Conservation (phyloP, 257 asterid species). For the Fraxinus quadrangulata region DNA sequence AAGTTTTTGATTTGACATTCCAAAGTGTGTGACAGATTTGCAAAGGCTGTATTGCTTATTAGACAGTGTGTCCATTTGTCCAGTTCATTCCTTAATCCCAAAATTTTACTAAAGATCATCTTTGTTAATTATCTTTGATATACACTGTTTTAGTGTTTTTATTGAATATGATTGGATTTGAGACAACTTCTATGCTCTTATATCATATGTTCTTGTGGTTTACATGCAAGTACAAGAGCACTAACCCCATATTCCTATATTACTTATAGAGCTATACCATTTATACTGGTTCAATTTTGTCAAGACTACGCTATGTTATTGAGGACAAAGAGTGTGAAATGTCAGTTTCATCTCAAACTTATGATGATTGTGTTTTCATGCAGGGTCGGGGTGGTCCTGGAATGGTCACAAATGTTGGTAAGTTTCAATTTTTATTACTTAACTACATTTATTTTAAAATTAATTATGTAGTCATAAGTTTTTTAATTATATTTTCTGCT, state of each 20-base stretch:
- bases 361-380: constrained; percentile 32
- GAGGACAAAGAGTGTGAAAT: not conserved
- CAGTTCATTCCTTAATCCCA: not conserved
- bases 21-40: not conserved
- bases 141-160: not conserved
- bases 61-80: not conserved
- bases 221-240: not conserved
- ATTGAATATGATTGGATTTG: not conserved
- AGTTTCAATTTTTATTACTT: constrained; percentile 30
- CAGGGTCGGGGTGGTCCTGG: constrained; percentile 97
- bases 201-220: not conserved
- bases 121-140: not conserved
- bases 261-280: not conserved
- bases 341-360: not conserved
- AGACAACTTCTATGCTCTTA: not conserved
- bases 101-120: not conserved
- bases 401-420: constrained; percentile 62
- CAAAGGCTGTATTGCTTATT: too few species aligned
- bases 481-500: not conserved
- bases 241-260: not conserved
- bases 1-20: not conserved
- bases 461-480: constrained; percentile 12
- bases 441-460: constrained; percentile 2
- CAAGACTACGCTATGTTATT: not conserved
- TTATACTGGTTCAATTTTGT: not conserved